Evolutionary conservation across 1,284 basidiomycete genomes (phyloP), one percentile per base, ranked within the genome.

Genomic region (Ustilago shanxiensis): DNA sequence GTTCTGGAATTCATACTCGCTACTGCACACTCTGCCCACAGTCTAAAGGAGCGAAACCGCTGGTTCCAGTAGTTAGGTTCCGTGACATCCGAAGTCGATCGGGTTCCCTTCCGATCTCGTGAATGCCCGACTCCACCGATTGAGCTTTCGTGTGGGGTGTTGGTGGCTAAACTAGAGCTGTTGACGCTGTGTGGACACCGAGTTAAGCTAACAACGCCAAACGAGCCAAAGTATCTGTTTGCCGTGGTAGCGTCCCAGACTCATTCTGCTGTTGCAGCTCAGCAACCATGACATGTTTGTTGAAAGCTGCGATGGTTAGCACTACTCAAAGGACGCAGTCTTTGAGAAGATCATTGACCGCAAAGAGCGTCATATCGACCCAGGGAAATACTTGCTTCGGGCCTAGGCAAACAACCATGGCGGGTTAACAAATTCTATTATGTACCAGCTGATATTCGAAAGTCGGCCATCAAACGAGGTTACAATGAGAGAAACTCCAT

Each of bases 51-150:
- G 20, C 31, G 11, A 11, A 33, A n/a, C n/a, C 31, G 45, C 24
- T 24, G 20, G 6, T 33, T 33, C 11, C 6, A 33, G 31, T 26
- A 7, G 7, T 44, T 4, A 33, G 29, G 29, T 35, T 55, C 53
- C 53, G 53, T 33, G 53, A 41, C 53, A 26, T 41, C 53, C 53
- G 53, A 11, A 28, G 26, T 20, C 35, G 35, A 41, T 41, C 37
- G 53, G 35, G n/a, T 31, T 10, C 35, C 33, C n/a, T n/a, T 54
- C 31, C 52, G 52, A 54, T 37, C 31, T 54, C 8, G n/a, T 20
- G 13, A 13, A 3, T 29, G 18, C 3, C 26, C 26, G 31, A 51
- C 49, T 16, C 37, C 14, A 16, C 37, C 2, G 37, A 39, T 39
- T 11, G 37, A 18, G 18, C n/a, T 11, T 39, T 18, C 37, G 37